Percentiles rank a stretch among this genome's conserved stretches.
These are phyloP conservation scores for Pseudomassariella vexata DNA, from an alignment of 2,329 filamentous ascomycete species.

Conservation along the genomic window DNA sequence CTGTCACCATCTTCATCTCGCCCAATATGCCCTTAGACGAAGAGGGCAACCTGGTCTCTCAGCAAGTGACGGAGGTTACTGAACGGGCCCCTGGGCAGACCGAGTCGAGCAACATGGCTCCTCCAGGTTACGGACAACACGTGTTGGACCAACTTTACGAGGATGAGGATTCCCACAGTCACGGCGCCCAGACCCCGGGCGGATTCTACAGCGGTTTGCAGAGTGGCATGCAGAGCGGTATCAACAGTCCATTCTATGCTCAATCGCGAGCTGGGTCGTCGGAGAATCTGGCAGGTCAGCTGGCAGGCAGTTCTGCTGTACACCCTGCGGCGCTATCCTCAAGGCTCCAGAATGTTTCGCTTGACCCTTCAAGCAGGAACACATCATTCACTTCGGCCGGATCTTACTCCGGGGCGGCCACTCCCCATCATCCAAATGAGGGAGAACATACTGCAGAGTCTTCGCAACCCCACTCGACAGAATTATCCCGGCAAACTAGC, in stretches of 20 bases:
- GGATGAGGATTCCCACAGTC: slow-evolving; percentile 74
- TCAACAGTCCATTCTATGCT: slow-evolving; percentile 73
- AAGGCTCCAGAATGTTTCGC: slow-evolving; percentile 64
- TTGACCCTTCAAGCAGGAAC: slow-evolving; percentile 40
- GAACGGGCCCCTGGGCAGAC: slow-evolving; percentile 32
- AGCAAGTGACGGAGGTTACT: slow-evolving; percentile 45
- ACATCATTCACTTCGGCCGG: slow-evolving; percentile 39
- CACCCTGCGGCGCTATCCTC: slow-evolving; percentile 53
- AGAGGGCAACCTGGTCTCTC: slow-evolving; percentile 69
- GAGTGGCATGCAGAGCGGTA: slow-evolving; percentile 62
- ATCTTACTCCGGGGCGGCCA: slow-evolving; percentile 35
- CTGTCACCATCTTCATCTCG: slow-evolving; percentile 91
- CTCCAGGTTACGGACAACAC: slow-evolving; percentile 90
- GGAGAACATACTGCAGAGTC: slow-evolving; percentile 27
- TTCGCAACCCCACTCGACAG: slow-evolving; percentile 37
- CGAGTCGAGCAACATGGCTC: slow-evolving; percentile 62
- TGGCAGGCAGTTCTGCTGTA: slow-evolving; percentile 36
- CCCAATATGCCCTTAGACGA: slow-evolving; percentile 87
- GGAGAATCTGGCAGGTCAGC: slow-evolving; percentile 68
- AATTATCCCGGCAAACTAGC: slow-evolving; percentile 47
- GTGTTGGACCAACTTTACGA: slow-evolving; percentile 86
- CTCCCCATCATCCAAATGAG: slow-evolving; percentile 31
- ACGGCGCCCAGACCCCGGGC: slow-evolving; percentile 44
- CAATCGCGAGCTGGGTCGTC: slow-evolving; percentile 69
- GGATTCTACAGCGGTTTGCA: slow-evolving; percentile 14